Percentiles rank a stretch among this genome's conserved stretches.
These are phyloP conservation scores for Starmera amethionina DNA, from an alignment of 805 yeast genomes.

Conservation along the genomic window DNA sequence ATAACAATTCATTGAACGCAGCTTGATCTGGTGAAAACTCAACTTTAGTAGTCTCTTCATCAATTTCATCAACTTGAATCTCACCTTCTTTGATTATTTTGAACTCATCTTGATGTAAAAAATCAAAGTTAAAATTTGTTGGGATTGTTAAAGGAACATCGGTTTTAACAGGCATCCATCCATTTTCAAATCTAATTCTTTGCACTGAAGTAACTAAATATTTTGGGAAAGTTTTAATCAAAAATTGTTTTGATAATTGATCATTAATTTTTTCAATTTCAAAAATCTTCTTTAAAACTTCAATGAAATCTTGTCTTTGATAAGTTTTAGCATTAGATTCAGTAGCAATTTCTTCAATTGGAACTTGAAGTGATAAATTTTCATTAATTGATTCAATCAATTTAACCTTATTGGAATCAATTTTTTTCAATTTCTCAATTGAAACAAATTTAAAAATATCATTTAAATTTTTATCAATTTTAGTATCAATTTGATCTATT, in stretches of 20 bases:
- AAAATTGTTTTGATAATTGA: constrained; percentile 33
- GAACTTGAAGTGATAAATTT: constrained; percentile 51
- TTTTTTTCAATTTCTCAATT: constrained; percentile 56
- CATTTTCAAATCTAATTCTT: constrained; percentile 67
- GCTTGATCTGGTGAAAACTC: constrained; percentile 46
- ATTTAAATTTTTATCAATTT: constrained; percentile 27
- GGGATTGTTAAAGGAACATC: constrained; percentile 59
- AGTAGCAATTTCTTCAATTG: constrained; percentile 26
- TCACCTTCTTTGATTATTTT: constrained; percentile 30
- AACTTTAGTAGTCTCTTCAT: constrained; percentile 19
- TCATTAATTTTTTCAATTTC: constrained; percentile 14
- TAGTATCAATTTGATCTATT: constrained; percentile 48
- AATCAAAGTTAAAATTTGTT: constrained; percentile 36
- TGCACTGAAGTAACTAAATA: constrained; percentile 63
- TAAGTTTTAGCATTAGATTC: constrained; percentile 33
- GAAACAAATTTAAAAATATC: constrained; percentile 53
- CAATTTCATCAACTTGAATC: constrained; percentile 18
- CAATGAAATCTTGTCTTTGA: constrained; percentile 26
- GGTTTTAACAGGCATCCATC: constrained; percentile 80
- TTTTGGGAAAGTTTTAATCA: constrained; percentile 57
- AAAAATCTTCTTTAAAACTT: constrained; percentile 40
- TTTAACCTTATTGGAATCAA: constrained; percentile 29
- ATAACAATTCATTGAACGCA: constrained; percentile 43
- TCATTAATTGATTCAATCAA: constrained; percentile 49
- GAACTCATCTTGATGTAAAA: constrained; percentile 26